Evolutionary conservation across 2,329 filamentous ascomycete genomes (phyloP).

Genomic region (Fusarium citri): DNA sequence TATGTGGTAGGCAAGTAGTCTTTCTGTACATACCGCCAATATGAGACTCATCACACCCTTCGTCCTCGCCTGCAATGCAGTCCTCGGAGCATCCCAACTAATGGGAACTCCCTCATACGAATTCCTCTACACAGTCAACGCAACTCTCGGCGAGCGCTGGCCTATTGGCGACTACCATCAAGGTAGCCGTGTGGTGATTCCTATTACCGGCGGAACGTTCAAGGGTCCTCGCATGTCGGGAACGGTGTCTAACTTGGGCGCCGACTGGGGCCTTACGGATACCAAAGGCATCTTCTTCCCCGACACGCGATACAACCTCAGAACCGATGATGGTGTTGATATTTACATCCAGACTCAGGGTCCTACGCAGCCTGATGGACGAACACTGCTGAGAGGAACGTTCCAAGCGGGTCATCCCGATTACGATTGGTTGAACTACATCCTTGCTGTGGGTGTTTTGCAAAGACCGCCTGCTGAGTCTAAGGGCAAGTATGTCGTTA

Average conservation of each 20-base stretch:
- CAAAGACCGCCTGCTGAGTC: constrained; percentile 14
- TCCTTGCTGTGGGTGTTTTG: constrained; percentile 46
- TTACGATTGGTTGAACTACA: constrained; percentile 54
- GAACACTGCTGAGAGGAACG: constrained; percentile 41
- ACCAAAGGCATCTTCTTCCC: constrained; percentile 53
- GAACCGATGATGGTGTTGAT: constrained; percentile 53
- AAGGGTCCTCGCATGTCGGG: constrained; percentile 51
- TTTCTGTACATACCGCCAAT: background rate
- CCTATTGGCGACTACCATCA: constrained; percentile 40
- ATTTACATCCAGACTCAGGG: constrained; percentile 54
- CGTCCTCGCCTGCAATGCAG: background rate
- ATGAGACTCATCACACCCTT: constrained; percentile 27
- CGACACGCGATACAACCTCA: constrained; percentile 54
- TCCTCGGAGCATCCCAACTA: constrained; percentile 19
- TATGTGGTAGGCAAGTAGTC: too few relatives aligned
- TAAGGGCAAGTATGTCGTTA: constrained; percentile 40
- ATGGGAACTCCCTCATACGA: constrained; percentile 36
- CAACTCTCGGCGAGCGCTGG: constrained; percentile 37
- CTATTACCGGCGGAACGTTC: constrained; percentile 53
- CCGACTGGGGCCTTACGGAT: constrained; percentile 54
- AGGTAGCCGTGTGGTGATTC: constrained; percentile 43
- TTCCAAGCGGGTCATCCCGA: constrained; percentile 52
- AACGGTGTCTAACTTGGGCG: constrained; percentile 48
- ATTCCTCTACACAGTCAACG: constrained; percentile 42
- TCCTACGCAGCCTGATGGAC: constrained; percentile 50